Base-by-base conservation (phyloP, 257 asterid species). In the Solanum rostratum region DNA sequence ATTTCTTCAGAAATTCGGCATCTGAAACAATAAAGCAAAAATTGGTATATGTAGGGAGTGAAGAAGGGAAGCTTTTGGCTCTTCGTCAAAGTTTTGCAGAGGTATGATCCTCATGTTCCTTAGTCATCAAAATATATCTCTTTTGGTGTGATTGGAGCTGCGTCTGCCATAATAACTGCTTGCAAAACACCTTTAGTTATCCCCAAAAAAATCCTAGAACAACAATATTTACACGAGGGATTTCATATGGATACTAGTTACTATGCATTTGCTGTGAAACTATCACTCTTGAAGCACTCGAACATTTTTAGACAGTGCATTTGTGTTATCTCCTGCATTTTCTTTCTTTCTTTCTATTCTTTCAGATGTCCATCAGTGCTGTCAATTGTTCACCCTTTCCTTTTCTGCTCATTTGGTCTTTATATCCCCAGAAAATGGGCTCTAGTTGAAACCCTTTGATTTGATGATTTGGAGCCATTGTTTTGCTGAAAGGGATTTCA, bases 41-140 rank as follows among this genome's bases (percentile, higher is more conserved):
- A 87, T 91, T 97, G 83, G 87, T 91, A 50, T 97, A 85, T 81
- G 99, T 93, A 22, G 99, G 99, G 84, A 97, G 98, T 76, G 99
- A 97, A 91, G 98, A 97, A 89, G 99, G 99, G 82, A 97, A 95
- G 88, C 93, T 94, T 85, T 88, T 94, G 76, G 99, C 97, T 83
- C 98, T 97, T 90, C 98, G 93, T 53, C 99, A 95, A 90, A 88
- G 92, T 88, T 95, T 95, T 90, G 86, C 91, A 46, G 94, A 94
- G 97, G 99, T 94, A 92, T 74, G 82, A 22, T 45, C 81, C 60
- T 86, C 16, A 54, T 84, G 14, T 63, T 59, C 60, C 82, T 50
- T 76, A 49, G 27, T 50, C 57, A 16, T 76, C 62, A 16, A 45
- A 74, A 24, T 74, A 74, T 24, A 15, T 62, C 62, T 49, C 59